phyloP scores from a whole-genome alignment of 139 green algal genomes.

The Coelastrella sp. region DNA sequence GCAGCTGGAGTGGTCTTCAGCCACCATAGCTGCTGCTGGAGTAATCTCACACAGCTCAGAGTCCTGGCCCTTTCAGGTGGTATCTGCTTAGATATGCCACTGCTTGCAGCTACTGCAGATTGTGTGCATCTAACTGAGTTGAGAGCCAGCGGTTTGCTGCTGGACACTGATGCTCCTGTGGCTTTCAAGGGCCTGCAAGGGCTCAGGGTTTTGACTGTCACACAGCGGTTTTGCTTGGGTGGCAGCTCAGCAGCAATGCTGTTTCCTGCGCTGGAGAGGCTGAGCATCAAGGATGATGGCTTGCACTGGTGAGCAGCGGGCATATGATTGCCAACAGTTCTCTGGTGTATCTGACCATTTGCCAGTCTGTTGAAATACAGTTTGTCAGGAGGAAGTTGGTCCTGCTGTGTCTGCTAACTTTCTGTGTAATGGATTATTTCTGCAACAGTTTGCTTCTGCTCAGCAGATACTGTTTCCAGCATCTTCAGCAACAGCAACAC shows the following conservation, averaged over 20 bases:
- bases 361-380: too few relatives aligned
- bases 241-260: not conserved
- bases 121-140: not conserved
- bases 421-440: too few relatives aligned
- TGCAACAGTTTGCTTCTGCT: too few relatives aligned
- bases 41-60: not conserved
- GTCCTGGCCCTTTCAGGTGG: not conserved
- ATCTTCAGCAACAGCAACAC: too few relatives aligned
- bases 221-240: constrained; percentile 13
- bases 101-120: constrained; percentile 18
- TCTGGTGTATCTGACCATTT: not conserved
- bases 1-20: not conserved
- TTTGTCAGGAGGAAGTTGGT: too few relatives aligned
- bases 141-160: constrained; percentile 13
- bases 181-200: not conserved
- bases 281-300: constrained; percentile 3
- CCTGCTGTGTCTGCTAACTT: too few relatives aligned
- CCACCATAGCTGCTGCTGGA: constrained; percentile 20
- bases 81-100: constrained; percentile 3
- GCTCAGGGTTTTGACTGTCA: constrained; percentile 10
- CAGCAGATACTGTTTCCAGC: too few relatives aligned
- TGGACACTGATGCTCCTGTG: not conserved
- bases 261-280: constrained; percentile 3
- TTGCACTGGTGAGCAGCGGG: not conserved
- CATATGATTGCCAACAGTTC: not conserved